Conservation (phyloP, 352 stramenopile species). For the Phytopythium litorale region DNA sequence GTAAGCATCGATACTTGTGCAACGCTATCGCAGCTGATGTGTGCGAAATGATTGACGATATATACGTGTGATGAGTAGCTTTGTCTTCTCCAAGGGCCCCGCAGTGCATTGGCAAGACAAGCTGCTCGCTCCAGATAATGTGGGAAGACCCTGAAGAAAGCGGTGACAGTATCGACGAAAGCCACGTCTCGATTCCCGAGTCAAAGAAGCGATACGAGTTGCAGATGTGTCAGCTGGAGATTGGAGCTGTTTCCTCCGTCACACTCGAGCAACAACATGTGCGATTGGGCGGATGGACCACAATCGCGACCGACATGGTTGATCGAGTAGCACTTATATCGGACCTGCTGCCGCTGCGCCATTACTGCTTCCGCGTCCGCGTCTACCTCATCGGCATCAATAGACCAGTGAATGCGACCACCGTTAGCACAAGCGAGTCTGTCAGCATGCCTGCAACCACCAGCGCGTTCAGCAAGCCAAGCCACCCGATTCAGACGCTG, state of each 20-base stretch:
- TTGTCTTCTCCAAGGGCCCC: slow-evolving; percentile 18
- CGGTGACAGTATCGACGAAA: not conserved
- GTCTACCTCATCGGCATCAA: not conserved
- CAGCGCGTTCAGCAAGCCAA: slow-evolving; percentile 18
- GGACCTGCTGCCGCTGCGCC: slow-evolving; percentile 14
- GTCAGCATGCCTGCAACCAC: not conserved
- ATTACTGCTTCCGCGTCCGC: slow-evolving; percentile 26
- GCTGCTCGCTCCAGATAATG: slow-evolving; percentile 16
- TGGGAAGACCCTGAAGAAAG: slow-evolving; percentile 11
- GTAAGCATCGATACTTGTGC: slow-evolving; percentile 8
- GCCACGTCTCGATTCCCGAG: too few species aligned
- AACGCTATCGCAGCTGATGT: not conserved
- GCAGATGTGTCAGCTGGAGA: slow-evolving; percentile 15
- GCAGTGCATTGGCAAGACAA: slow-evolving; percentile 14
- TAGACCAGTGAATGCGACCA: not conserved
- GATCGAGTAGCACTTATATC: slow-evolving; percentile 7
- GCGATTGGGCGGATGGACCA: slow-evolving; percentile 8
- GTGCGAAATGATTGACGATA: not conserved
- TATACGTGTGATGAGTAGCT: slow-evolving; percentile 2
- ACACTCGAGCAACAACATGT: not conserved
- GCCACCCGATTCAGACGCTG: slow-evolving; percentile 20
- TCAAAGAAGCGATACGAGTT: slow-evolving; percentile 16
- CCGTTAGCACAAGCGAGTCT: not conserved
- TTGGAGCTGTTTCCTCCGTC: slow-evolving; percentile 3
- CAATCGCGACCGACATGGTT: slow-evolving; percentile 5